A percentile compares a stretch with the other conserved stretches of the same genome.
Evolutionary conservation across 1,284 basidiomycete species (phyloP).

Genomic region (Anthracocystis setariae): DNA sequence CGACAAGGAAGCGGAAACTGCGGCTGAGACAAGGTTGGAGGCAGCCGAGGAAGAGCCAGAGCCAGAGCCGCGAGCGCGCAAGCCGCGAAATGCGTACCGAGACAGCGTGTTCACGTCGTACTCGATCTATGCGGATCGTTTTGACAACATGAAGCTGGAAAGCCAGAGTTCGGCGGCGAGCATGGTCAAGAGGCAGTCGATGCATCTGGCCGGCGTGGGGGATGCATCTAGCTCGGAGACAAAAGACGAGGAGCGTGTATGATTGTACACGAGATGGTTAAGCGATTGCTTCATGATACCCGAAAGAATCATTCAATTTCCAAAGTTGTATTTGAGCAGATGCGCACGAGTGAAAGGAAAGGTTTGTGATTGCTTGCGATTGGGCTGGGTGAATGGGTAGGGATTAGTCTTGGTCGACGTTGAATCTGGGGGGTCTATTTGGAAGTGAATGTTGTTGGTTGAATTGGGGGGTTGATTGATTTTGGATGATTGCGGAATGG

Average conservation of each 20-base stretch:
- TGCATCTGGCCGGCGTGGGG: conserved; percentile 14
- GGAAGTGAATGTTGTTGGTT: conserved; percentile 8
- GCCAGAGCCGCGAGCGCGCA: conserved; percentile 4
- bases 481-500: conserved; percentile 10
- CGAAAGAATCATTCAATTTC: too few species aligned
- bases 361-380: background rate
- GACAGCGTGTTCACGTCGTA: conserved; percentile 52
- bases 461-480: conserved; percentile 7
- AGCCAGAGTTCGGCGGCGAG: conserved; percentile 46
- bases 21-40: background rate
- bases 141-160: conserved; percentile 49
- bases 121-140: conserved; percentile 52
- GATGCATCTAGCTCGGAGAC: background rate
- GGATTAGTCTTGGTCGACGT: conserved; percentile 21
- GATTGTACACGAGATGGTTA: background rate
- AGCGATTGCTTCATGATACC: too few species aligned
- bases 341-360: background rate
- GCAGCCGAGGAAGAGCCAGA: conserved; percentile 2
- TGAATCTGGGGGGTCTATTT: conserved; percentile 34
- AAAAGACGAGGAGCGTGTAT: background rate
- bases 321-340: too few species aligned
- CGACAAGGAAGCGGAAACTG: conserved; percentile 4
- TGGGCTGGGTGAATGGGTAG: conserved; percentile 3
- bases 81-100: conserved; percentile 35
- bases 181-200: conserved; percentile 48